Base-by-base conservation (phyloP, 1,284 basidiomycete species). In the Leccinum pallidistipes region DNA sequence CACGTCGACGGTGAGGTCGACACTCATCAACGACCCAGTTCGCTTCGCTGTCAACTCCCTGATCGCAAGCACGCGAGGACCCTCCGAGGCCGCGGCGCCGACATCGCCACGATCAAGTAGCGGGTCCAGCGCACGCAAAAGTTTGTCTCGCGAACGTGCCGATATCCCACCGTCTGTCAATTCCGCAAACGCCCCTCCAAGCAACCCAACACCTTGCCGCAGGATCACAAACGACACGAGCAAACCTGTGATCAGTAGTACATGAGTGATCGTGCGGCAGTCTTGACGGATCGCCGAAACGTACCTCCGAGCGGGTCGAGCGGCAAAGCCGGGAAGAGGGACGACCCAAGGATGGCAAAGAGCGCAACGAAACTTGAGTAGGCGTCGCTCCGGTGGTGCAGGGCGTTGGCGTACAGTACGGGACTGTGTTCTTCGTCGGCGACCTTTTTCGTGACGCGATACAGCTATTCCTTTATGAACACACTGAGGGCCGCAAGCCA, bases 371-470 rank as follows among this genome's bases (percentile, higher is more conserved):
- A 70, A 67, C 92, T 94, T 4, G 94, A 94, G 72, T 95, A 94
- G 16, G 94, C 94, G 74, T 99, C 97, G 63, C 92, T 95, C 32
- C 97, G 86, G 76, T 99, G 97, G 75, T 99, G 92, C 59, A 95
- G 83, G 8, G 94, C 95, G 72, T 97, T 97, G 24, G 95, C 96
- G 47, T 92, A 81, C 51, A 99, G 78, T 0, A 99, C 97, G 2
- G 93, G 91, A 71, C 91, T 94, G 69, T 90, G 87, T 74, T 98
- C 95, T 69, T 94, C 86, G 64, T 91, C 86, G 6, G 97, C 97
- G 31, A 98, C 95, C 63, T 85, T 86, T 72, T 90, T 90, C 55
- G 95, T 97, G 55, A 88, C 79, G 58, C 94, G 82, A 76, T 96
- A 98, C 29, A 99, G 77, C 90, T 91, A 97, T 77, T 99, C 97